phyloP scores from a whole-genome alignment of 176 grass and related monocot species.

The Stipa capillata region DNA sequence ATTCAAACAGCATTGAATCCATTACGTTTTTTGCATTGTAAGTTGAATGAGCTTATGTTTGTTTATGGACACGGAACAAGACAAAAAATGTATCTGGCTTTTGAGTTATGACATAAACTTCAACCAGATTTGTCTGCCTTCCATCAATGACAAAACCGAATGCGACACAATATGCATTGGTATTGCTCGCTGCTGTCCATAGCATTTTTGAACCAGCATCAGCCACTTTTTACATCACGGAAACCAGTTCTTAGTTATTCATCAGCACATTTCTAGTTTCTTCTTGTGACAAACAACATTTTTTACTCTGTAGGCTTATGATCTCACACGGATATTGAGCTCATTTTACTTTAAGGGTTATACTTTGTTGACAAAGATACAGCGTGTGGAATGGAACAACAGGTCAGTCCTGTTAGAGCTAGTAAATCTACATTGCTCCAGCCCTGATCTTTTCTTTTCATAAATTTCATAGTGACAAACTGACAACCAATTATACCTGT shows the following conservation, averaged over 20 bases:
- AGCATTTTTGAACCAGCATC: neutral
- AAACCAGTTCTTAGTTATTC: slow-evolving; percentile 4
- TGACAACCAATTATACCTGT: slow-evolving; percentile 35
- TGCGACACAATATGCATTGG: neutral
- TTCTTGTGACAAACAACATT: slow-evolving; percentile 4
- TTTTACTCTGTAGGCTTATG: slow-evolving; percentile 59
- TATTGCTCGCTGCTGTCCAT: neutral
- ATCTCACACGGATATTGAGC: slow-evolving; percentile 60
- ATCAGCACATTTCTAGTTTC: neutral
- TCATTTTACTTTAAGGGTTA: slow-evolving; percentile 77
- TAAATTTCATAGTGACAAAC: slow-evolving; percentile 9
- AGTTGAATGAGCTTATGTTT: neutral
- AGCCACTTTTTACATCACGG: neutral
- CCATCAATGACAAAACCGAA: neutral
- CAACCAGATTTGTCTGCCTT: neutral
- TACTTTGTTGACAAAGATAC: slow-evolving; percentile 76
- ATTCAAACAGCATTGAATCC: neutral
- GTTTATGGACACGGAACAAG: neutral
- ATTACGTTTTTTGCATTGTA: neutral
- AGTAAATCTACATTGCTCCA: neutral
- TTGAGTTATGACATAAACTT: neutral
- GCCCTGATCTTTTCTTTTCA: neutral
- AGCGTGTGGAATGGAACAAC: slow-evolving; percentile 95
- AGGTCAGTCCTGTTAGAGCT: slow-evolving; percentile 47
- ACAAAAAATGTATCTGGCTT: neutral